phyloP scores from a whole-genome alignment of 495 filamentous ascomycete species.

The Astrocystis sublimbata region DNA sequence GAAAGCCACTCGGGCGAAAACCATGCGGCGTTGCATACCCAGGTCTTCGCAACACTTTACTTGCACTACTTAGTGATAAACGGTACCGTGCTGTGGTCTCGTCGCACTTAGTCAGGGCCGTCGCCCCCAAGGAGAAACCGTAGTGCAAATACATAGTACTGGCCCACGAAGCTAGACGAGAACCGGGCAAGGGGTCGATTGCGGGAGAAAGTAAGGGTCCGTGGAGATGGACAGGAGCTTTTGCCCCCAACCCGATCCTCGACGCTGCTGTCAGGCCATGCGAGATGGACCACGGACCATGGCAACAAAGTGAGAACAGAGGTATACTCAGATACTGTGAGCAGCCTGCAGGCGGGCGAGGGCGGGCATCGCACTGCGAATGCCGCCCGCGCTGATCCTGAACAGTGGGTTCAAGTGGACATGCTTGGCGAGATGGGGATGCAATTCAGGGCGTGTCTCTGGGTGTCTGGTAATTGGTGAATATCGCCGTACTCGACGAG shows the following conservation, averaged over 20 bases:
- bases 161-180: not conserved
- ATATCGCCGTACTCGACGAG: too few relatives aligned
- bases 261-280: too few relatives aligned
- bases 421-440: not conserved
- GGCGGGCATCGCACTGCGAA: not conserved
- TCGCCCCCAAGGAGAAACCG: too few relatives aligned
- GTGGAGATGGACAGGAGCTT: not conserved
- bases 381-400: not conserved
- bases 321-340: too few relatives aligned
- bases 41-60: too few relatives aligned
- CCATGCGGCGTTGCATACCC: not conserved
- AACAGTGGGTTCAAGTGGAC: constrained; percentile 4
- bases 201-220: not conserved
- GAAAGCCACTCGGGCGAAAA: constrained; percentile 5
- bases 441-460: not conserved
- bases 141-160: too few relatives aligned
- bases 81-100: too few relatives aligned
- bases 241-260: too few relatives aligned
- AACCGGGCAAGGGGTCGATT: too few relatives aligned
- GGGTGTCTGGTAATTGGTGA: too few relatives aligned
- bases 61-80: too few relatives aligned
- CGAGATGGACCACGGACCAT: constrained; percentile 7
- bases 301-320: constrained; percentile 2
- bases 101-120: too few relatives aligned
- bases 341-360: not conserved